Evolutionary conservation across 2,329 filamentous ascomycete species (phyloP).

Genomic region (Magnaporthales sp.): DNA sequence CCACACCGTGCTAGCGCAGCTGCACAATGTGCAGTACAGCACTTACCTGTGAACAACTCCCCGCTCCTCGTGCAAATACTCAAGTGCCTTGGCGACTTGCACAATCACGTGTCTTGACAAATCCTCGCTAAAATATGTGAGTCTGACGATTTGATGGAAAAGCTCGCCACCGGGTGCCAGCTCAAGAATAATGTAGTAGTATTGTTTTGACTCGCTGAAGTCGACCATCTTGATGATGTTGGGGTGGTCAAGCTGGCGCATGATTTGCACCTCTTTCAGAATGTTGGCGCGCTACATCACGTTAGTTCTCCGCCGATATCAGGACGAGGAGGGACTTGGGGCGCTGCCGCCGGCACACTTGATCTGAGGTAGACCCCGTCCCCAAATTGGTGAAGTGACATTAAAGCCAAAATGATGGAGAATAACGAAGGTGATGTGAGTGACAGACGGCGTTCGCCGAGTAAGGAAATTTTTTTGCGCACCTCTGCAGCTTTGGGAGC

Average conservation of each 20-base stretch:
- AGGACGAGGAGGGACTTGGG: not conserved
- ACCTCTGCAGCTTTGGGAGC: conserved; percentile 96
- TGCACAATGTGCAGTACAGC: not conserved
- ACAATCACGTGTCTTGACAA: conserved; percentile 89
- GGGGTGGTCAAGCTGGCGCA: conserved; percentile 92
- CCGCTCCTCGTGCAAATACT: conserved; percentile 89
- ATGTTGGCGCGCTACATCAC: conserved; percentile 79
- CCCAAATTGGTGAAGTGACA: not conserved
- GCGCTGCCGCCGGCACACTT: conserved; percentile 11
- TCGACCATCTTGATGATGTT: conserved; percentile 93
- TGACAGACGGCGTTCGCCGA: conserved; percentile 4
- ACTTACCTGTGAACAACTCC: conserved; percentile 94
- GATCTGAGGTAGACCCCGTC: conserved; percentile 9
- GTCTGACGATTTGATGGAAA: conserved; percentile 95
- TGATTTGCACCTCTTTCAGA: conserved; percentile 96
- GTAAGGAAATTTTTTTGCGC: conserved; percentile 49
- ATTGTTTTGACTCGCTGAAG: conserved; percentile 87
- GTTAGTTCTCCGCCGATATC: conserved; percentile 12
- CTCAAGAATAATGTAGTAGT: conserved; percentile 96
- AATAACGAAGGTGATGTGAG: conserved; percentile 12
- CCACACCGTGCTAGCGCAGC: not conserved
- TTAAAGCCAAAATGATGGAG: conserved; percentile 14
- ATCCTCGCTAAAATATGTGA: conserved; percentile 98
- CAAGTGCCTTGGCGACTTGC: conserved; percentile 88
- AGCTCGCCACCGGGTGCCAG: conserved; percentile 91